Evolutionary conservation across 2,329 filamentous ascomycete species (phyloP).

Genomic region (Neopestalotiopsis rosae): DNA sequence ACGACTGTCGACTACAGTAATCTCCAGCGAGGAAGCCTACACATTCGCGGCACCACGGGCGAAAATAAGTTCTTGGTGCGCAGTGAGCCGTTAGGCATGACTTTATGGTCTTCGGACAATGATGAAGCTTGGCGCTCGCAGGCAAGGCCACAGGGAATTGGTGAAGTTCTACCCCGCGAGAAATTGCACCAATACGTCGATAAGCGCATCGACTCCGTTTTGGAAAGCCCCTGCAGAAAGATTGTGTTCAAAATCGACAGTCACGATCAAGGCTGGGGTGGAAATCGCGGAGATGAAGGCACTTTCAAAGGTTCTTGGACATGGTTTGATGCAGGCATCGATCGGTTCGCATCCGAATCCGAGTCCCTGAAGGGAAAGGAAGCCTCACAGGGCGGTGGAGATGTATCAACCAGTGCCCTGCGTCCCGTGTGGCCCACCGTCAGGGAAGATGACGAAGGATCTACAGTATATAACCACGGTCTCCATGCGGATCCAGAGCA

Average conservation of each 20-base stretch:
- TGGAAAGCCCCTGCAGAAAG: conserved; percentile 61
- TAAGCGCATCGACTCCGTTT: conserved; percentile 41
- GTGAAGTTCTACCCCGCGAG: conserved; percentile 38
- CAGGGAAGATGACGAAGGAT: conserved; percentile 15
- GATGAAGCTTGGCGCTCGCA: conserved; percentile 28
- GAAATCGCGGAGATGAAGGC: conserved; percentile 33
- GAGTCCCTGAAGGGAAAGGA: conserved; percentile 26
- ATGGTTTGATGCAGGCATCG: conserved; percentile 69
- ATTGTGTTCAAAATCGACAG: conserved; percentile 64
- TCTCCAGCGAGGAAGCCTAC: conserved; percentile 15
- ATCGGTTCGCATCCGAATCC: conserved; percentile 53
- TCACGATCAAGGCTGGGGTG: conserved; percentile 64
- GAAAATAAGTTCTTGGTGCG: conserved; percentile 50
- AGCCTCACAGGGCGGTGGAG: conserved; percentile 7
- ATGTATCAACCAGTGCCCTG: conserved; percentile 33
- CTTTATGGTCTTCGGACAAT: conserved; percentile 32
- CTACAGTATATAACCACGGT: conserved; percentile 41
- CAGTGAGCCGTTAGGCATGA: conserved; percentile 46
- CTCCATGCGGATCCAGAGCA: conserved; percentile 41
- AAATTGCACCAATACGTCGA: conserved; percentile 43
- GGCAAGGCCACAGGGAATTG: conserved; percentile 25
- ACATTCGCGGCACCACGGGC: conserved; percentile 20
- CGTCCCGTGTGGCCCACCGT: conserved; percentile 35
- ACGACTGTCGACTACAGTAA: conserved; percentile 36
- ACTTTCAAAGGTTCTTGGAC: conserved; percentile 58